These are phyloP conservation scores for Mycena olivaceomarginata DNA, from an alignment of 768 basidiomycete species.

Conservation along the genomic window DNA sequence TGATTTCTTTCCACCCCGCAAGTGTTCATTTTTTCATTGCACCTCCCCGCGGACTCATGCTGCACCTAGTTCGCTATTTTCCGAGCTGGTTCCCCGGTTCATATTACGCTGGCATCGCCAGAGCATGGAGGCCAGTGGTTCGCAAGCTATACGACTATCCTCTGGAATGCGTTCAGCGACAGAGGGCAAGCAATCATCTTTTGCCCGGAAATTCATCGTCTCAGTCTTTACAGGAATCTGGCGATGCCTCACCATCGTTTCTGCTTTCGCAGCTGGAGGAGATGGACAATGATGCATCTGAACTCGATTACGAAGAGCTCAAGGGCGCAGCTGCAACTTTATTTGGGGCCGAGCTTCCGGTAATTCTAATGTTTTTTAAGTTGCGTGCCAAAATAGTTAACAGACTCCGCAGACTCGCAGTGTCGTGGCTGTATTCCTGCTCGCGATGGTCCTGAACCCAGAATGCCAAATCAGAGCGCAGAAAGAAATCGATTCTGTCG, in stretches of 20 bases:
- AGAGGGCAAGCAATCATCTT: slow-evolving; percentile 34
- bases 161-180: slow-evolving; percentile 28
- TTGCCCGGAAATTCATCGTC: neutral
- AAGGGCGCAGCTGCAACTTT: slow-evolving; percentile 39
- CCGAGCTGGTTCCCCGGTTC: slow-evolving; percentile 59
- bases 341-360: slow-evolving; percentile 44
- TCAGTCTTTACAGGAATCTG: slow-evolving; percentile 35
- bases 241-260: slow-evolving; percentile 45
- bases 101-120: slow-evolving; percentile 40
- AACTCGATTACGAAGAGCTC: slow-evolving; percentile 37
- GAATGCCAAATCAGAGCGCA: slow-evolving; percentile 53
- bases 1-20: slow-evolving; percentile 45
- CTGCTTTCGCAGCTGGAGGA: slow-evolving; percentile 43
- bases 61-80: slow-evolving; percentile 45
- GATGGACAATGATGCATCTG: slow-evolving; percentile 27
- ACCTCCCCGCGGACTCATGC: slow-evolving; percentile 1
- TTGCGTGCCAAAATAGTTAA: slow-evolving; percentile 18
- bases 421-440: slow-evolving; percentile 48
- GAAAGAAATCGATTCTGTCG: slow-evolving; percentile 52
- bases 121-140: slow-evolving; percentile 21
- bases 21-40: slow-evolving; percentile 22
- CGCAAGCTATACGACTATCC: slow-evolving; percentile 35
- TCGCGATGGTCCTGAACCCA: slow-evolving; percentile 56
- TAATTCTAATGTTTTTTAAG: slow-evolving; percentile 19
- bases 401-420: slow-evolving; percentile 43